These are phyloP conservation scores for Steccherinum ochraceum DNA, from an alignment of 768 basidiomycete species.

Conservation along the genomic window DNA sequence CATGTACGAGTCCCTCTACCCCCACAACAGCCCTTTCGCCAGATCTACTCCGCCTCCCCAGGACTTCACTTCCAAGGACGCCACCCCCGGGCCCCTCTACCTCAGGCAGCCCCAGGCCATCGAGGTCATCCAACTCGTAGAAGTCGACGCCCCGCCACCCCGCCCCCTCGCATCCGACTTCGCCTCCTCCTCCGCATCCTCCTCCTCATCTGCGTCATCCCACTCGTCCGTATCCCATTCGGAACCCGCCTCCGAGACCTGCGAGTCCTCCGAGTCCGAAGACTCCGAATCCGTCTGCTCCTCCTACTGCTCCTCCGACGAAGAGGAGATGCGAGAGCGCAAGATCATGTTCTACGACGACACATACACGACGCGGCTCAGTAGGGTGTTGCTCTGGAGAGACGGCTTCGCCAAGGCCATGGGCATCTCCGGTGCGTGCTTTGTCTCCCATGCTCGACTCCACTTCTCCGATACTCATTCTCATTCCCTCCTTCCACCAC, in stretches of 20 bases:
- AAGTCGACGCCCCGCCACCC: slow-evolving; percentile 51
- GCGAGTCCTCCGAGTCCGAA: slow-evolving; percentile 32
- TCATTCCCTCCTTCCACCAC: neutral
- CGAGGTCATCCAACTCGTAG: slow-evolving; percentile 71
- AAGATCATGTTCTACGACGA: slow-evolving; percentile 32
- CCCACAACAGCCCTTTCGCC: slow-evolving; percentile 5
- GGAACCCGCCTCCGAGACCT: slow-evolving; percentile 26
- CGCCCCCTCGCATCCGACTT: slow-evolving; percentile 33
- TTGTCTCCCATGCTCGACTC: neutral
- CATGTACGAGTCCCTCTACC: neutral
- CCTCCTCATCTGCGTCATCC: slow-evolving; percentile 33
- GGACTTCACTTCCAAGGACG: slow-evolving; percentile 6
- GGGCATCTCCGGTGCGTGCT: slow-evolving; percentile 19
- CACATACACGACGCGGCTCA: slow-evolving; percentile 49
- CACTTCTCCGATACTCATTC: slow-evolving; percentile 2
- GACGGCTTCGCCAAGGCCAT: slow-evolving; percentile 46
- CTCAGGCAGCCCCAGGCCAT: slow-evolving; percentile 31
- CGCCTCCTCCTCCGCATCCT: slow-evolving; percentile 31
- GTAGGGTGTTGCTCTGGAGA: slow-evolving; percentile 68
- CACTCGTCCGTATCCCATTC: slow-evolving; percentile 31
- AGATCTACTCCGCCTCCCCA: slow-evolving; percentile 10
- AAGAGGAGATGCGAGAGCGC: slow-evolving; percentile 18
- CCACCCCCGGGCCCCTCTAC: slow-evolving; percentile 9
- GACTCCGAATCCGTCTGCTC: slow-evolving; percentile 39
- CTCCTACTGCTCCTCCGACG: slow-evolving; percentile 70